These are phyloP conservation scores for Naganishia randhawae DNA, from an alignment of 768 basidiomycete species.

Conservation along the genomic window DNA sequence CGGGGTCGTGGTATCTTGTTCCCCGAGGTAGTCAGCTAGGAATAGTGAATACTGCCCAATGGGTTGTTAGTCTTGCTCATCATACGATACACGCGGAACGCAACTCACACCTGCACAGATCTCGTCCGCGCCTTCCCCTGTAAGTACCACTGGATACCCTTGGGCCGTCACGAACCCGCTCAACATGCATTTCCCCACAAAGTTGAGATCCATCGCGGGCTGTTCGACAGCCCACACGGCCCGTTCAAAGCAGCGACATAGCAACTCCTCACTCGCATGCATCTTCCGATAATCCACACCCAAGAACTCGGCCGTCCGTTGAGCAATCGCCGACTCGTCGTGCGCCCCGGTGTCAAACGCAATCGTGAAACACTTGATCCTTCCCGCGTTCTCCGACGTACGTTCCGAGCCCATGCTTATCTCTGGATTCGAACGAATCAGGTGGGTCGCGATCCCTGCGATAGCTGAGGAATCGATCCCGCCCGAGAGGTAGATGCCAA, in stretches of 20 bases:
- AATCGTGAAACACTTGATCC: constrained; percentile 39
- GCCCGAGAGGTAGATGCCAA: constrained; percentile 44
- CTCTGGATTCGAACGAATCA: constrained; percentile 30
- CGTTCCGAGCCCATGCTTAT: constrained; percentile 36
- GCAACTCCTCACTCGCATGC: constrained; percentile 35
- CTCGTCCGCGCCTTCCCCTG: constrained; percentile 47
- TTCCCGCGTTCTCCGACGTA: no score
- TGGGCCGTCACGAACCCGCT: constrained; percentile 35
- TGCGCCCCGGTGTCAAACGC: constrained; percentile 35
- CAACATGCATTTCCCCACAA: constrained; percentile 42
- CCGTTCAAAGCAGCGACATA: constrained; percentile 38
- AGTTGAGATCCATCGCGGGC: constrained; percentile 41
- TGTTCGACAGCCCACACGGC: constrained; percentile 44
- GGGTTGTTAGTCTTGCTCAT: not conserved
- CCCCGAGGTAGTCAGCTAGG: constrained; percentile 38
- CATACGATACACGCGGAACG: not conserved
- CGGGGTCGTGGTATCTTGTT: constrained; percentile 26
- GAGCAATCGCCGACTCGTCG: constrained; percentile 37
- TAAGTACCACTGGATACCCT: constrained; percentile 45
- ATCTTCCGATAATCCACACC: constrained; percentile 37
- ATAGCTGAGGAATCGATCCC: constrained; percentile 42
- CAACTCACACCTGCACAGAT: constrained; percentile 35
- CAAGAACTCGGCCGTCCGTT: constrained; percentile 39
- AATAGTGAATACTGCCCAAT: constrained; percentile 36
- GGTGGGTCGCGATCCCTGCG: constrained; percentile 41